phyloP scores from a whole-genome alignment of 176 grass and related monocot genomes.

The Guadua angustifolia region DNA sequence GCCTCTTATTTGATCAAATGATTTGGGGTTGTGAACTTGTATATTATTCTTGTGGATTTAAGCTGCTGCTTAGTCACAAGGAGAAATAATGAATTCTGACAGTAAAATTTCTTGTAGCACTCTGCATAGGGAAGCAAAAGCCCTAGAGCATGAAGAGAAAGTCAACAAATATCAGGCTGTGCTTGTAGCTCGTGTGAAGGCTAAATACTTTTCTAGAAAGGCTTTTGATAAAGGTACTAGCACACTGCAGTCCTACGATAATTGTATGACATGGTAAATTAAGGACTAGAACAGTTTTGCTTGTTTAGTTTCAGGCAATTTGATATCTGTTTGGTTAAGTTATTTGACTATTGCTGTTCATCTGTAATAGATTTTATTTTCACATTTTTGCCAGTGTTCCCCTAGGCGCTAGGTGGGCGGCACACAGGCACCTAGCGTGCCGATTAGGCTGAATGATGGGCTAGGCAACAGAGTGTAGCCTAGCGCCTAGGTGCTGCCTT shows the following conservation, averaged over 20 bases:
- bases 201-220: slow-evolving; percentile 68
- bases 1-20: neutral
- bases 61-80: slow-evolving; percentile 6
- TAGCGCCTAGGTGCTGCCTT: too few relatives aligned
- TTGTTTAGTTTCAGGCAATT: slow-evolving; percentile 17
- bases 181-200: slow-evolving; percentile 64
- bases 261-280: slow-evolving; percentile 26
- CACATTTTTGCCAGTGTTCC: neutral
- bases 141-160: slow-evolving; percentile 45
- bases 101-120: slow-evolving; percentile 11
- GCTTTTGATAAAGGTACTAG: slow-evolving; percentile 49
- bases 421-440: too few relatives aligned
- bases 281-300: neutral
- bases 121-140: slow-evolving; percentile 23
- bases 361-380: slow-evolving; percentile 2
- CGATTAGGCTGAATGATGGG: too few relatives aligned
- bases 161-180: slow-evolving; percentile 50
- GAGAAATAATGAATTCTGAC: slow-evolving; percentile 16
- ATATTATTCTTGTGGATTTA: slow-evolving; percentile 20
- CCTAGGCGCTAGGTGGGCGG: too few relatives aligned
- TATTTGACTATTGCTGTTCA: slow-evolving; percentile 28
- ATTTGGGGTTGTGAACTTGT: neutral
- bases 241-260: neutral
- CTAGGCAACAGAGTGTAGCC: too few relatives aligned
- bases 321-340: neutral